Evolutionary conservation across 768 basidiomycete genomes (phyloP).

Genomic region (Solioccasus polychromus): DNA sequence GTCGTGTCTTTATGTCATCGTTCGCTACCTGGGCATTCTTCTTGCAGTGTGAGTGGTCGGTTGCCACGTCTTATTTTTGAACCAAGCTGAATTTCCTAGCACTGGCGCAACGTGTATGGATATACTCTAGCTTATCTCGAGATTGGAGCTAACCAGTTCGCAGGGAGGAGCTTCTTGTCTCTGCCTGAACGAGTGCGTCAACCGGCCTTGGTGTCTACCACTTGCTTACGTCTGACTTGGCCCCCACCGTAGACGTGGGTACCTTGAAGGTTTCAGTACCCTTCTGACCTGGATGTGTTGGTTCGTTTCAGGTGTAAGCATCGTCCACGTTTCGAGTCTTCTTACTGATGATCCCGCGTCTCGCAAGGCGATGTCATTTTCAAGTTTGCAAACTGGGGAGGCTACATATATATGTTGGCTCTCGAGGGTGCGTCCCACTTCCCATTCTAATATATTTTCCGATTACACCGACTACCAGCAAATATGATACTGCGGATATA

Average conservation of each 20-base stretch:
- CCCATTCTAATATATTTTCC: background rate
- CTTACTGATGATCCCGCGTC: background rate
- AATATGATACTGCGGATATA: constrained; percentile 9
- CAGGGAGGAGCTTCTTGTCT: background rate
- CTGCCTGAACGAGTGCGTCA: constrained; percentile 3
- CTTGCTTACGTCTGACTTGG: background rate
- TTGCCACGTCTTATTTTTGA: background rate
- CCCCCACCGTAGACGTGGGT: constrained; percentile 6
- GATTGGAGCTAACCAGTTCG: background rate
- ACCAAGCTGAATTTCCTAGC: background rate
- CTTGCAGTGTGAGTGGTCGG: constrained; percentile 7
- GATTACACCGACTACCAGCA: background rate
- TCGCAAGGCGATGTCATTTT: background rate
- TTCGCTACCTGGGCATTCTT: constrained; percentile 8
- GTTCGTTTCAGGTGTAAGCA: constrained; percentile 2
- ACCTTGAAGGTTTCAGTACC: background rate
- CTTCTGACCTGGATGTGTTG: background rate
- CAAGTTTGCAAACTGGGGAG: constrained; percentile 9
- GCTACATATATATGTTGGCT: constrained; percentile 7
- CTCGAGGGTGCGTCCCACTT: constrained; percentile 2
- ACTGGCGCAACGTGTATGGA: constrained; percentile 1
- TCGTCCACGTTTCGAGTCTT: background rate
- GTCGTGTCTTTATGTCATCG: constrained; percentile 6
- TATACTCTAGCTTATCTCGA: background rate
- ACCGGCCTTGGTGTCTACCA: background rate